Evolutionary conservation across 2,329 filamentous ascomycete species (phyloP), one percentile per base, ranked within the genome.

Genomic region (Exophiala aquamarina): DNA sequence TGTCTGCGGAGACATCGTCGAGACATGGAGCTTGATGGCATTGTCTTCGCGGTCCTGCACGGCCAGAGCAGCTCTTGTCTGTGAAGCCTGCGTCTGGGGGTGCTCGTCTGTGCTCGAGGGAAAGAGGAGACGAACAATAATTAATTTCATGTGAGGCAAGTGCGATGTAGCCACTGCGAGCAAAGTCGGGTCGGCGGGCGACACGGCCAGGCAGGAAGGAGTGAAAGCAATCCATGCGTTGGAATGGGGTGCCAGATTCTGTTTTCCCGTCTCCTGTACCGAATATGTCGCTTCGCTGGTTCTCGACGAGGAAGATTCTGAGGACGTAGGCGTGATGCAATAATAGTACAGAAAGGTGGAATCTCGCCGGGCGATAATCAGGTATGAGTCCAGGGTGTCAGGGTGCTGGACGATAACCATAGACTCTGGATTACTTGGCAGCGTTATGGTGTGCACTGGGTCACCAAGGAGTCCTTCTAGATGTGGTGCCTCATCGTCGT

Each of bases 151-250:
- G 54, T 81, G 74, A 2, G 82, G 81, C 2, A 80, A 69, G 1
- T 77, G 73, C 2, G 77, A 82, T 1, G 81, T 83, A 9, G 78
- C 80, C 5, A 84, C 71, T 1, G 81, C 82, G 2, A 82, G 55
- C 2, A 84, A 60, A 3, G 69, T 69, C 1, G 75, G 66, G 55
- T 84, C 76, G 2, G 66, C 71, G 0, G 82, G 82, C 47, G 71
- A 78, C 2, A 79, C 60, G 7, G 78, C 74, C 15, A 85, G 66
- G 35, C 75, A 74, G 5, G 78, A 76, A 0, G 81, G 81, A 0
- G 79, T 81, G 59, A 84, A 84, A 2, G 78, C 72, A 11, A 82
- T 66, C 82, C 82, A 84, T 58, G 79, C 52, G n/a, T 55, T 83
- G 3, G 79, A 81, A 57, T 81, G 74, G 1, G 81, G 81, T 7